These are phyloP conservation scores for Gigaspora rosea DNA, from an alignment of 192 early-diverging fungal species.

Conservation along the genomic window DNA sequence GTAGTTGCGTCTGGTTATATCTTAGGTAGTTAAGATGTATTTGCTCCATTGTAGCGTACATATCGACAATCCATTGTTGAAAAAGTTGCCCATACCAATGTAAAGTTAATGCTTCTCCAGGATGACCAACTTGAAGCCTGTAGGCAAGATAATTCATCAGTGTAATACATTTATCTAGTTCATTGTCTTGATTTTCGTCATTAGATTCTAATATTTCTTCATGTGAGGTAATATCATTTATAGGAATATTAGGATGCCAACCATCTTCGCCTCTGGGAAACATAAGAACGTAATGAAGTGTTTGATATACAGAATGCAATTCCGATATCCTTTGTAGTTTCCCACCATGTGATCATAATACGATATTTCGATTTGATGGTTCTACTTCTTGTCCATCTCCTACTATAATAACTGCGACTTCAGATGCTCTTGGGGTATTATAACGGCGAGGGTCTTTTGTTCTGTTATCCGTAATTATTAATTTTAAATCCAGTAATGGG, in stretches of 20 bases:
- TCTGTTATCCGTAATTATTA: constrained; percentile 16
- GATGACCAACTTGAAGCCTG: constrained; percentile 29
- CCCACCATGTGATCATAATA: constrained; percentile 19
- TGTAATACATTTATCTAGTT: background rate
- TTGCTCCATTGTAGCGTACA: constrained; percentile 33
- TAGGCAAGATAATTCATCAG: constrained; percentile 32
- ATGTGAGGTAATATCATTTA: background rate
- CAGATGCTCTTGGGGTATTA: background rate
- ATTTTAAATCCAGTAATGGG: background rate
- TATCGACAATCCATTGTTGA: constrained; percentile 37
- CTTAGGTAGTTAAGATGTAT: constrained; percentile 22
- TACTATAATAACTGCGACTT: background rate
- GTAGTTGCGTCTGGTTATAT: constrained; percentile 24
- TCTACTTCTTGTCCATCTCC: background rate
- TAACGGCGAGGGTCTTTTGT: background rate
- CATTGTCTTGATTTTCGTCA: background rate
- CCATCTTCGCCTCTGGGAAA: constrained; percentile 32
- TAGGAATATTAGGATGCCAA: constrained; percentile 21
- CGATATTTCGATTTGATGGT: constrained; percentile 15
- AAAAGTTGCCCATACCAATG: constrained; percentile 33
- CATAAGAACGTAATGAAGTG: constrained; percentile 32
- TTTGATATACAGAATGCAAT: constrained; percentile 12
- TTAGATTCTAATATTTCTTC: background rate
- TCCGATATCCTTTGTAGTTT: constrained; percentile 17
- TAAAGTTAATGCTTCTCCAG: constrained; percentile 19